These are phyloP conservation scores for Gomphus bonarii DNA, from an alignment of 1,284 basidiomycete species.

Conservation along the genomic window DNA sequence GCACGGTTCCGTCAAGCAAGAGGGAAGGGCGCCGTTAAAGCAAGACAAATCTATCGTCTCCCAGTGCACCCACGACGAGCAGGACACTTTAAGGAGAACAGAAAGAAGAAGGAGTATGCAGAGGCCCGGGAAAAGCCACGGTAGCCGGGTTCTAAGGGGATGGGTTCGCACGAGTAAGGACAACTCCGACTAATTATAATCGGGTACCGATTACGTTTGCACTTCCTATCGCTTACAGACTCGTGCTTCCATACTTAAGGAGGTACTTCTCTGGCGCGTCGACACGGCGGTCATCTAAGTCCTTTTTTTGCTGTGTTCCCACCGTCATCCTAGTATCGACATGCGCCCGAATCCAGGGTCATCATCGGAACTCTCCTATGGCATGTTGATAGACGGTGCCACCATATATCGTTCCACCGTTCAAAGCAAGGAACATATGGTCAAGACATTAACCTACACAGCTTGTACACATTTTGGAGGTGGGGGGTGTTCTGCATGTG, in stretches of 20 bases:
- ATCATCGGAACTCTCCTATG: not conserved
- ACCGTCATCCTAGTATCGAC: not conserved
- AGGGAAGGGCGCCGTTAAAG: not conserved
- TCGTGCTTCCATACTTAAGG: not conserved
- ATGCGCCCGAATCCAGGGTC: slow-evolving; percentile 4
- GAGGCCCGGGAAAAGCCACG: slow-evolving; percentile 6
- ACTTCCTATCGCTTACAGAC: not conserved
- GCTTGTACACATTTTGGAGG: not conserved
- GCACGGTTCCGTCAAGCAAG: not conserved
- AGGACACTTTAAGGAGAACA: not conserved
- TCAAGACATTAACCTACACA: not conserved
- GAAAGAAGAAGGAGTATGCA: not conserved
- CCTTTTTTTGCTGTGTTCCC: no score
- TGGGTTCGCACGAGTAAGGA: not conserved
- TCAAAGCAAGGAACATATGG: not conserved
- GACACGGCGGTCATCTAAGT: not conserved
- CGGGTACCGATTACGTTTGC: not conserved
- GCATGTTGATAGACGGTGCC: not conserved
- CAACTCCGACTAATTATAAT: slow-evolving; percentile 9
- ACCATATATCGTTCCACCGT: not conserved
- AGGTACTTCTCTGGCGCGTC: not conserved
- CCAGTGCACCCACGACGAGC: not conserved
- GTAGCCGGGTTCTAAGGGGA: not conserved
- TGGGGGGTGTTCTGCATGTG: not conserved
- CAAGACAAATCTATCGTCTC: not conserved